phyloP scores from a whole-genome alignment of 306 rosid genomes.

The Potentilla sterilis region DNA sequence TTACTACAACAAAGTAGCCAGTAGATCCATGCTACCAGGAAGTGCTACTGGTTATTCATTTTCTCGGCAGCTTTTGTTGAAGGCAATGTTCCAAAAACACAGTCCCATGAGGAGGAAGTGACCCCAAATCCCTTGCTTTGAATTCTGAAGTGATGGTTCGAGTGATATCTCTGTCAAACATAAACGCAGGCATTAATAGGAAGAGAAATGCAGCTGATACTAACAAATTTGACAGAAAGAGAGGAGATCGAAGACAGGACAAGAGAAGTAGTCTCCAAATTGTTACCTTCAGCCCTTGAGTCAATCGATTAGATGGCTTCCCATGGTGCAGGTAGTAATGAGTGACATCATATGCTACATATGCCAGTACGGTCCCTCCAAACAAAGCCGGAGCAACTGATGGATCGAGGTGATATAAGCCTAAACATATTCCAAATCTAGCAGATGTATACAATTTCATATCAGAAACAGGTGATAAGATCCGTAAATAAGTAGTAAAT shows the following conservation, averaged over 20 bases:
- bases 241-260: background rate
- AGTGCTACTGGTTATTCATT: background rate
- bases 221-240: background rate
- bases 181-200: background rate
- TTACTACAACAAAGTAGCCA: background rate
- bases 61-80: slow-evolving; percentile 13
- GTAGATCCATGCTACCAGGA: slow-evolving; percentile 5
- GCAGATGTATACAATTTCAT: background rate
- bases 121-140: slow-evolving; percentile 37
- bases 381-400: slow-evolving; percentile 30
- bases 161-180: slow-evolving; percentile 30
- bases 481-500: background rate
- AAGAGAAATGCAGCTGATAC: background rate
- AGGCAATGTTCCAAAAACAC: slow-evolving; percentile 35
- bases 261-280: background rate
- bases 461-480: background rate
- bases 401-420: slow-evolving; percentile 25
- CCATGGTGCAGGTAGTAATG: slow-evolving; percentile 44
- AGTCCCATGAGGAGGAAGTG: slow-evolving; percentile 40
- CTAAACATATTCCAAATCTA: slow-evolving; percentile 29
- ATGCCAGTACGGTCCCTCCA: slow-evolving; percentile 37
- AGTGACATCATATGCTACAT: slow-evolving; percentile 33
- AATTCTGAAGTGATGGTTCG: slow-evolving; percentile 36
- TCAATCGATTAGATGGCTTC: slow-evolving; percentile 30
- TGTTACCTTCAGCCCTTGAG: slow-evolving; percentile 28